phyloP scores from a whole-genome alignment of 106 monocot genomes.

The Vanilla planifolia region DNA sequence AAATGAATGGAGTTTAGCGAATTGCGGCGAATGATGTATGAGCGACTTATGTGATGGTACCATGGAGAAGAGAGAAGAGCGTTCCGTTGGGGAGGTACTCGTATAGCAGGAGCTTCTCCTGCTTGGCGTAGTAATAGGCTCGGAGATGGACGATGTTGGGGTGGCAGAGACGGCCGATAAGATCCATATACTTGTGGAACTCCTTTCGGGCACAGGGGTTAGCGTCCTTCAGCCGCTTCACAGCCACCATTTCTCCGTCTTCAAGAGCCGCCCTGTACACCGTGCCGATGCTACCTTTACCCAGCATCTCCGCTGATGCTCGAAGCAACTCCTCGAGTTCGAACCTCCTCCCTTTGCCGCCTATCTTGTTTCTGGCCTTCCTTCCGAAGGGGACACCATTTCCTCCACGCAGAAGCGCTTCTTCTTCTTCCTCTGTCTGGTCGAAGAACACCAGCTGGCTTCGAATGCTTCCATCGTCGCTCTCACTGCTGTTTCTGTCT shows the following conservation, averaged over 20 bases:
- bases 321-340: slow-evolving; percentile 57
- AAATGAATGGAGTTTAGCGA: background rate
- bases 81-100: slow-evolving; percentile 57
- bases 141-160: slow-evolving; percentile 45
- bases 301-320: slow-evolving; percentile 68
- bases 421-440: background rate
- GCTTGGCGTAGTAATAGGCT: slow-evolving; percentile 60
- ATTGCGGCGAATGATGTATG: too few relatives aligned
- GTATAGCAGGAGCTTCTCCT: slow-evolving; percentile 73
- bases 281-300: slow-evolving; percentile 55
- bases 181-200: slow-evolving; percentile 46
- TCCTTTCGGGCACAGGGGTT: slow-evolving; percentile 38
- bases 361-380: too few relatives aligned
- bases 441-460: slow-evolving; percentile 54
- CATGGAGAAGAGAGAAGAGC: slow-evolving; percentile 36
- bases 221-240: slow-evolving; percentile 52
- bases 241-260: slow-evolving; percentile 45
- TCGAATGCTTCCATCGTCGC: slow-evolving; percentile 15
- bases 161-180: slow-evolving; percentile 46
- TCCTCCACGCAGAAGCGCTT: background rate
- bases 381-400: background rate
- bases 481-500: slow-evolving; percentile 1
- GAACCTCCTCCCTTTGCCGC: slow-evolving; percentile 19
- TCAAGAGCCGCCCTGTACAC: slow-evolving; percentile 62
- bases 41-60: too few relatives aligned